phyloP scores from a whole-genome alignment of 1,284 basidiomycete genomes.

The Moesziomyces parantarcticus region DNA sequence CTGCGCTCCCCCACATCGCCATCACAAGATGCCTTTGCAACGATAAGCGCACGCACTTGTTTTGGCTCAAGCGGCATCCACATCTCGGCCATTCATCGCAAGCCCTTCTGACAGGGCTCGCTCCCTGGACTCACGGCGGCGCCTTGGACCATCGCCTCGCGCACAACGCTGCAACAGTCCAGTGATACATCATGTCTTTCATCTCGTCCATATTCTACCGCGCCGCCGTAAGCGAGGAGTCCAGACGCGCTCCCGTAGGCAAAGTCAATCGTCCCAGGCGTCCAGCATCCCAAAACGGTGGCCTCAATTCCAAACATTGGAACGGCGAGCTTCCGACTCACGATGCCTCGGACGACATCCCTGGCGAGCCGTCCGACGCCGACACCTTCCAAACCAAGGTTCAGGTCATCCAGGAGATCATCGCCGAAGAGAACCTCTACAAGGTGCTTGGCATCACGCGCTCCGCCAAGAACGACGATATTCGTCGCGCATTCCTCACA shows the following conservation, averaged over 20 bases:
- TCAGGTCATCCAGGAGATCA: slow-evolving; percentile 48
- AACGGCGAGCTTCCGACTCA: not conserved
- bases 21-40: not conserved
- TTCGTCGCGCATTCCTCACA: slow-evolving; percentile 80
- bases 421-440: slow-evolving; percentile 74
- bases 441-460: slow-evolving; percentile 76
- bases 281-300: slow-evolving; percentile 2
- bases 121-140: no score
- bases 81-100: not conserved
- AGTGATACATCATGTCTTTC: slow-evolving; percentile 30
- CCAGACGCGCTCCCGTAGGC: slow-evolving; percentile 38
- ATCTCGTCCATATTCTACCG: slow-evolving; percentile 45
- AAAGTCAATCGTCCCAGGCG: slow-evolving; percentile 31
- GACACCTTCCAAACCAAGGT: slow-evolving; percentile 39
- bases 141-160: no score
- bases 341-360: not conserved
- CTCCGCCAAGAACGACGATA: slow-evolving; percentile 74
- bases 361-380: slow-evolving; percentile 4
- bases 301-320: not conserved
- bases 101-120: no score
- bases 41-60: not conserved
- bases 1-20: not conserved
- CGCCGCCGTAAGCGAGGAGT: slow-evolving; percentile 42
- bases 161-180: no score
- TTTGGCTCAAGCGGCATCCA: not conserved